Evolutionary conservation across 73 alveolate genomes (phyloP).

Genomic region (Diophrys sp.): DNA sequence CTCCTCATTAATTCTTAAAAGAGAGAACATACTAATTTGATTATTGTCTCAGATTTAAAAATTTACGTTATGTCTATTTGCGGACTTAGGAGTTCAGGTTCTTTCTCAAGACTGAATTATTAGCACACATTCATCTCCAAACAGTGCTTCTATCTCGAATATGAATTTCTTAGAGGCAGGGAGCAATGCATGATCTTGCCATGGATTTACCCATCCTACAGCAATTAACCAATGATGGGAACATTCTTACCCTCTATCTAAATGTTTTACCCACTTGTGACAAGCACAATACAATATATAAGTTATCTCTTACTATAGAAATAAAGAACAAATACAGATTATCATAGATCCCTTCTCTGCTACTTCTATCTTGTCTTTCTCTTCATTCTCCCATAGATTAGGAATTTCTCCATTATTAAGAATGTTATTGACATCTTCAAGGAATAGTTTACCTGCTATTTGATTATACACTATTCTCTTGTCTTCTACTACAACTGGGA

Average conservation of each 20-base stretch:
- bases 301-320: conserved; percentile 78
- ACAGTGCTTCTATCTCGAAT: conserved; percentile 60
- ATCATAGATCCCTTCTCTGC: conserved; percentile 75
- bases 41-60: too few species aligned
- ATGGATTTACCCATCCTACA: conserved; percentile 87
- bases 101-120: too few species aligned
- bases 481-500: conserved; percentile 48
- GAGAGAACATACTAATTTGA: too few species aligned
- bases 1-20: conserved; percentile 77
- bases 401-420: conserved; percentile 88
- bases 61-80: conserved; percentile 75
- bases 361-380: conserved; percentile 75
- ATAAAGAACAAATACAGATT: conserved; percentile 78
- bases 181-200: conserved; percentile 99
- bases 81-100: too few species aligned
- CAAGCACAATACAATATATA: conserved; percentile 74
- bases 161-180: conserved; percentile 83
- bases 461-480: conserved; percentile 72
- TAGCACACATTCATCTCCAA: conserved; percentile 66
- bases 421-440: conserved; percentile 82
- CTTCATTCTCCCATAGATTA: conserved; percentile 79
- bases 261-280: conserved; percentile 87
- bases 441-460: conserved; percentile 75
- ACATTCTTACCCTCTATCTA: conserved; percentile 75
- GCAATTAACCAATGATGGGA: conserved; percentile 84